A percentile compares a stretch with the other conserved stretches of the same genome.
Conservation (phyloP, 2,329 filamentous ascomycete species). For the Ophiostoma ips region DNA sequence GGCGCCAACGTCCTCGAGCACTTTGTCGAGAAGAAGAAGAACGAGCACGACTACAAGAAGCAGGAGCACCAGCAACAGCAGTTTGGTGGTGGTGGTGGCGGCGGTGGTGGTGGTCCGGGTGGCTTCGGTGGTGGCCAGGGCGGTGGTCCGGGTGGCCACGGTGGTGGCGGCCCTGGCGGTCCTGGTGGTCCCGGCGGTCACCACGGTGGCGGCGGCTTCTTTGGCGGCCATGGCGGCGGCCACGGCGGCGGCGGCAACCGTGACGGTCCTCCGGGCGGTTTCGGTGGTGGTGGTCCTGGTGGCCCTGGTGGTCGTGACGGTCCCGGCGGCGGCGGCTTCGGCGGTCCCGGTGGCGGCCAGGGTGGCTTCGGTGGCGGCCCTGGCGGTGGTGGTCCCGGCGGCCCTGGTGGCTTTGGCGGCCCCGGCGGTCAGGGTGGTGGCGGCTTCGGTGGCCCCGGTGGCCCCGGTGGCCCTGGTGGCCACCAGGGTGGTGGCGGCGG, state of each 20-base stretch:
- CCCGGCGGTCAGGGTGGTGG: not conserved
- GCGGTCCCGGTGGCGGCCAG: not conserved
- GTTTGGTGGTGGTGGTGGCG: not conserved
- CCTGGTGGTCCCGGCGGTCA: not conserved
- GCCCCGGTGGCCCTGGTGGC: not conserved
- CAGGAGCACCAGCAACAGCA: not conserved
- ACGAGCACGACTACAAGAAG: slow-evolving; percentile 4
- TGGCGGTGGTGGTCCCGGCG: not conserved
- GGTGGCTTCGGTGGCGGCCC: not conserved
- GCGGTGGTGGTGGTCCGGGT: not conserved
- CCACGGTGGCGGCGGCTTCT: not conserved
- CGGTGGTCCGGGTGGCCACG: not conserved
- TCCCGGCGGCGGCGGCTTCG: not conserved
- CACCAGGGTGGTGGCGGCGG: not conserved
- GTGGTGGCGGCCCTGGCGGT: not conserved
- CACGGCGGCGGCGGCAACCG: not conserved
- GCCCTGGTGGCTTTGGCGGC: not conserved
- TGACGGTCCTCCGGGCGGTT: not conserved
- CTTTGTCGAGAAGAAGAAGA: slow-evolving; percentile 14
- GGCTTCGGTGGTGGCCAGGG: not conserved
- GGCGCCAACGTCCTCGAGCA: slow-evolving; percentile 38
- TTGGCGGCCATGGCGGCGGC: not conserved
- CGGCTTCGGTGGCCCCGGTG: not conserved
- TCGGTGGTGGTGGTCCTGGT: not conserved
- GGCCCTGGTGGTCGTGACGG: not conserved